Base-by-base conservation (phyloP, 2,329 filamentous ascomycete genomes). In the Ophiobolus disseminans region DNA sequence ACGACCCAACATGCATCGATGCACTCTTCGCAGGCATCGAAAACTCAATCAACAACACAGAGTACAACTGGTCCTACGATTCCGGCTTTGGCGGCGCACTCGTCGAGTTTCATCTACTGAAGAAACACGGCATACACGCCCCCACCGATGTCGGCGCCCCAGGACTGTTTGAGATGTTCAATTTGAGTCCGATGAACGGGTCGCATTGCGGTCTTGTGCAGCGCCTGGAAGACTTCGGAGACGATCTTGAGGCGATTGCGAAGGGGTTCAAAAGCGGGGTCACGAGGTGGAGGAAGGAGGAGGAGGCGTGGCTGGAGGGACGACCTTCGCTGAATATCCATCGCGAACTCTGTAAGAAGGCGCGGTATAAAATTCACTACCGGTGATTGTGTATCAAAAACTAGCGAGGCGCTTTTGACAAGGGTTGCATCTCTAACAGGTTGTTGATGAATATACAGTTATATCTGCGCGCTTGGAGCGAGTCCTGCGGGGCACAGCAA, bases 31-130 rank as follows among this genome's bases (percentile, higher is more conserved):
- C 35, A n/a, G 16, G 16, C 10, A 38, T 38, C 1, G n/a, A 20
- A 5, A 23, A 38, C 20, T 11, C 13, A 9, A 38, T 38, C 20
- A 38, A 23, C 35, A 38, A n/a, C 13, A 22, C 19, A 19, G 35
- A 38, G 21, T 38, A 38, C 16, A 22, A n/a, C 20, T 38, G 35
- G 35, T 38, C 35, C 20, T n/a, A 23, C 13, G 35, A 38, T 16
- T 38, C 35, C n/a, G 35, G 35, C 5, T 22, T 38, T 14, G n/a
- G 35, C n/a, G 35, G 35, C 11, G 35, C 35, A 5, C 21, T 38
- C 10, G 35, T 20, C 11, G 35, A 38, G 20, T 22, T 23, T n/a
- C 35, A 38, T 25, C 20, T 38, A 14, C n/a, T 38, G 35, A 38
- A 17, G 13, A 38, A 20, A n/a, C 35, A 38, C 20, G 21, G 25